Evolutionary conservation across 208 protist species (phyloP), one percentile per base, ranked within the genome.

Genomic region (Crithidia expoeki): DNA sequence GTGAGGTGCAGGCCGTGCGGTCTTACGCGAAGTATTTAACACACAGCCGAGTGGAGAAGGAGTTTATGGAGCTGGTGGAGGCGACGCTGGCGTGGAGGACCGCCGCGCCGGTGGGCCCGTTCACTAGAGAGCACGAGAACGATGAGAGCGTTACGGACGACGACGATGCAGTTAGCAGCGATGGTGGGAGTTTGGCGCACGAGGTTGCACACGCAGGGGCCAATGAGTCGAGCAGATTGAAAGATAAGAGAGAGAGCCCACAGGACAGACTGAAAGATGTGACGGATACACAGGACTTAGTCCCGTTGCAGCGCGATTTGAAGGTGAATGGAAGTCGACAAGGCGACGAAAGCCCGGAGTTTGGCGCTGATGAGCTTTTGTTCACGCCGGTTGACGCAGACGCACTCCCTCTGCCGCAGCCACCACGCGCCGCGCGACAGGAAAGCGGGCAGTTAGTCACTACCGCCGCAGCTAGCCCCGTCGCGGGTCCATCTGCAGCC

Each of bases 1-100:
- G 61, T 38, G 78, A 78, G 36, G 51, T 74, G 38, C 59, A 70
- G 52, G 61, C 65, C 21, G 28, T 86, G 36, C 38, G 36, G 55
- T 44, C 38, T 47, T 60, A 76, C 47, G 40, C 70, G 14, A 68
- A 66, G 53, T 51, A 82, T 50, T 60, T 84, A 14, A 75, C 63
- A 33, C 69, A 76, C 59, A 65, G 70, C 27, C 60, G 71, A 7
- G 83, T 69, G 32, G 83, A 88, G 47, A 68, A 57, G 33, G 64
- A 62, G 16, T 73, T 88, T 51, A 19, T 72, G 16, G 63, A 72
- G 53, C 46, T 81, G 12, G 62, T 88, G 19, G 60, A 77, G 28
- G 71, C 27, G 28, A 80, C 79, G 33, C 36, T 84, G 36, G 61
- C 74, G 32, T 84, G 75, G 79, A 74, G 63, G 30, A 69, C 65